These are phyloP conservation scores for Aspergillus brasiliensis DNA, from an alignment of 2,329 filamentous ascomycete genomes.

Conservation along the genomic window DNA sequence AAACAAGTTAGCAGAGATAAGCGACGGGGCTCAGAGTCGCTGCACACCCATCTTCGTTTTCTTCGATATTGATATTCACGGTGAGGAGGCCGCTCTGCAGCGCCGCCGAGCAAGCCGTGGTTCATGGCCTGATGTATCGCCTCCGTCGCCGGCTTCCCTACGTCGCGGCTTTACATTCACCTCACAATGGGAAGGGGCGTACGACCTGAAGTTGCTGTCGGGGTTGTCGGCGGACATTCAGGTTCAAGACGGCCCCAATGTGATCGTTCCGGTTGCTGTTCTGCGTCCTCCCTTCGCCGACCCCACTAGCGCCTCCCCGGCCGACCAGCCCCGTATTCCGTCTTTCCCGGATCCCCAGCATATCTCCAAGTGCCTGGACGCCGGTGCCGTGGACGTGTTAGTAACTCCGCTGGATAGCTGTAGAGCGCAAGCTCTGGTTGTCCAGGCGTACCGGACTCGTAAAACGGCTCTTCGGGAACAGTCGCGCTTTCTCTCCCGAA, in stretches of 20 bases:
- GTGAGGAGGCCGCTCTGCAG: slow-evolving; percentile 39
- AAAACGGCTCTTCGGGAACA: slow-evolving; percentile 75
- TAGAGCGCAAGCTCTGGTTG: slow-evolving; percentile 72
- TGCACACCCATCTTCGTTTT: slow-evolving; percentile 59
- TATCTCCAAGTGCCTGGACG: slow-evolving; percentile 75
- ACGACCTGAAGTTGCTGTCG: slow-evolving; percentile 51
- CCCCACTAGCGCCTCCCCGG: slow-evolving; percentile 17
- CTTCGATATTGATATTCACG: slow-evolving; percentile 52
- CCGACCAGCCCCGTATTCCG: slow-evolving; percentile 27
- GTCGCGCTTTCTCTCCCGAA: slow-evolving; percentile 69
- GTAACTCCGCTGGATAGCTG: slow-evolving; percentile 75
- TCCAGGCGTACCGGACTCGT: slow-evolving; percentile 81
- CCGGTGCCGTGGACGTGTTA: slow-evolving; percentile 84
- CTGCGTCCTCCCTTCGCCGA: slow-evolving; percentile 35
- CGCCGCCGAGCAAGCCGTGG: slow-evolving; percentile 34
- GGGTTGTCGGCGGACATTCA: slow-evolving; percentile 54
- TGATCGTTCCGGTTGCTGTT: slow-evolving; percentile 54
- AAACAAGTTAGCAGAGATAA: slow-evolving; percentile 55
- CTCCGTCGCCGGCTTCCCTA: slow-evolving; percentile 35
- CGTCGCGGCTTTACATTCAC: slow-evolving; percentile 46
- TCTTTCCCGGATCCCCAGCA: slow-evolving; percentile 52
- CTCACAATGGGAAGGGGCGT: slow-evolving; percentile 49
- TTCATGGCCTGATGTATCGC: slow-evolving; percentile 32
- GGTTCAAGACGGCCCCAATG: slow-evolving; percentile 50
- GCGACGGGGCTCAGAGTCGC: slow-evolving; percentile 47